These are phyloP conservation scores for Populus davidiana DNA, from an alignment of 345 rosid genomes.

Conservation along the genomic window DNA sequence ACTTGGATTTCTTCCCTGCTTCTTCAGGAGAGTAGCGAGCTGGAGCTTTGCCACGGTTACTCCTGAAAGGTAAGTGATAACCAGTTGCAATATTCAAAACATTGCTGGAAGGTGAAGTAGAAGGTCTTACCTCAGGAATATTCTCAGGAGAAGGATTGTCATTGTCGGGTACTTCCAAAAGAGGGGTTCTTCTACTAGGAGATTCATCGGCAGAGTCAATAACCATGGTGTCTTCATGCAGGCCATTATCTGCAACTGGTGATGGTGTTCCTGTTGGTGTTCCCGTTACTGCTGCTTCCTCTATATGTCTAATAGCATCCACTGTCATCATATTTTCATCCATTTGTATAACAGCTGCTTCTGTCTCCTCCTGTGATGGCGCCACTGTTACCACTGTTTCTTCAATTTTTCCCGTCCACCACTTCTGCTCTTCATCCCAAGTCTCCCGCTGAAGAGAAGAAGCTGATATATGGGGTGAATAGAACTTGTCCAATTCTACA, in stretches of 20 bases:
- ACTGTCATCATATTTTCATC: too few relatives aligned
- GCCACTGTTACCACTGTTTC: too few relatives aligned
- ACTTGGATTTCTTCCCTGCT: background rate
- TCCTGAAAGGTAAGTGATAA: background rate
- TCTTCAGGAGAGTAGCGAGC: background rate
- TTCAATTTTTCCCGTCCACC: accelerated
- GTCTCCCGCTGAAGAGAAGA: too few relatives aligned
- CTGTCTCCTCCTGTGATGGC: too few relatives aligned
- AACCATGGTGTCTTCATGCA: too few relatives aligned
- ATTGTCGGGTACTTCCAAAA: background rate
- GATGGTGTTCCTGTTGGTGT: too few relatives aligned
- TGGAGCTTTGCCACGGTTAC: background rate
- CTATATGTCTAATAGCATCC: too few relatives aligned
- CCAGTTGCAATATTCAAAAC: background rate
- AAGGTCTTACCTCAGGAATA: background rate
- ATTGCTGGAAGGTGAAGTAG: background rate
- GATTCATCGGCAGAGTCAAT: too few relatives aligned
- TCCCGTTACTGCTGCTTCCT: background rate
- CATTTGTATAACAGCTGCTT: accelerated
- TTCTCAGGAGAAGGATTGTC: background rate
- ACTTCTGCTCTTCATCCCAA: too few relatives aligned
- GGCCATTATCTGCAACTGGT: too few relatives aligned
- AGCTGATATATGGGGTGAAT: too few relatives aligned
- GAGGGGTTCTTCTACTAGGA: background rate
- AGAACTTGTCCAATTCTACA: background rate